These are phyloP conservation scores for Colletotrichum agaves DNA, from an alignment of 2,329 filamentous ascomycete species.

Conservation along the genomic window DNA sequence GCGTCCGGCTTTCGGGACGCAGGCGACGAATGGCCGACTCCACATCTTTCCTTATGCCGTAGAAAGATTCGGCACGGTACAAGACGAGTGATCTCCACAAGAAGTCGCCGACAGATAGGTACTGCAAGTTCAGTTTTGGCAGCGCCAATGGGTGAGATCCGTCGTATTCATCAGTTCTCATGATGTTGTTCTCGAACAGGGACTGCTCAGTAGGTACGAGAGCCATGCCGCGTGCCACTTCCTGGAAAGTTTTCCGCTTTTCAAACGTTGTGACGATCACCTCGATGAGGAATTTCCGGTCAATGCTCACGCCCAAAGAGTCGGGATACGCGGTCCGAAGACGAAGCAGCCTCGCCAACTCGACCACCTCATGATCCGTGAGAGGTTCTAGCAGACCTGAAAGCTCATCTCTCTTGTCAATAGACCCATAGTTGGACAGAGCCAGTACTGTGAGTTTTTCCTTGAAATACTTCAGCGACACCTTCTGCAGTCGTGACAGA, in stretches of 20 bases:
- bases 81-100: slow-evolving; percentile 94
- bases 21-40: slow-evolving; percentile 84
- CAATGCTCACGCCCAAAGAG: slow-evolving; percentile 69
- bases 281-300: slow-evolving; percentile 75
- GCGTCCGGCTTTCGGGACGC: slow-evolving; percentile 72
- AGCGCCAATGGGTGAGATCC: slow-evolving; percentile 88
- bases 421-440: slow-evolving; percentile 89
- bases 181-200: slow-evolving; percentile 81
- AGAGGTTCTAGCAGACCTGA: slow-evolving; percentile 78
- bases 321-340: slow-evolving; percentile 86
- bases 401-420: slow-evolving; percentile 83
- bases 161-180: slow-evolving; percentile 87
- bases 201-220: slow-evolving; percentile 85
- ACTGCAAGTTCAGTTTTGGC: slow-evolving; percentile 95
- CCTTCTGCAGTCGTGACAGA: slow-evolving; percentile 82
- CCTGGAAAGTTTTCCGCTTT: slow-evolving; percentile 83
- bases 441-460: slow-evolving; percentile 92
- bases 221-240: slow-evolving; percentile 75
- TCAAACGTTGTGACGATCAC: slow-evolving; percentile 81
- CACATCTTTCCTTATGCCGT: slow-evolving; percentile 91
- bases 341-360: slow-evolving; percentile 77
- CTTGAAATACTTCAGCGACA: slow-evolving; percentile 83
- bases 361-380: slow-evolving; percentile 77
- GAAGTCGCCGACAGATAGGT: slow-evolving; percentile 94
- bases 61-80: slow-evolving; percentile 91